Evolutionary conservation across 352 stramenopile species (phyloP).

Genomic region (Chrysophaeum taylorii): DNA sequence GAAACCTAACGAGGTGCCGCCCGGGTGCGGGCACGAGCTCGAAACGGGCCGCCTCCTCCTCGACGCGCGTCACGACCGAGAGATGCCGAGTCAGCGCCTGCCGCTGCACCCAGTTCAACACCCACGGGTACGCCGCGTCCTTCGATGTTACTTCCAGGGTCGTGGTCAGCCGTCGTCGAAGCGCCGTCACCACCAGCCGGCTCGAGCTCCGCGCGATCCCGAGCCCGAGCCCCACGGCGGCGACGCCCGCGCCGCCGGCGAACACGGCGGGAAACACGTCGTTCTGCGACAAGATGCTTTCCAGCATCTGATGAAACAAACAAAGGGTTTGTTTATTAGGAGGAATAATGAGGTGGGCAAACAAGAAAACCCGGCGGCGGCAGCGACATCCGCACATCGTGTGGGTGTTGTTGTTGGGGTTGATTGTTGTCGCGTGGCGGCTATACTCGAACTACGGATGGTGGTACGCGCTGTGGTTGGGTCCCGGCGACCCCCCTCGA

Average conservation of each 20-base stretch:
- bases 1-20: constrained; percentile 20
- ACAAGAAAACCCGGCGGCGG: too few relatives aligned
- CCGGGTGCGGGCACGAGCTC: constrained; percentile 24
- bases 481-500: not conserved
- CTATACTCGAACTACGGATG: constrained; percentile 1
- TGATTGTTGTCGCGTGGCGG: too few relatives aligned
- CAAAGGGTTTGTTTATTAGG: too few relatives aligned
- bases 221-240: not conserved
- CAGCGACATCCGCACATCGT: too few relatives aligned
- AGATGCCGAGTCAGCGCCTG: constrained; percentile 6
- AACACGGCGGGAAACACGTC: not conserved
- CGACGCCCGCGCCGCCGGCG: constrained; percentile 6
- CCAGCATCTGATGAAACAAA: too few relatives aligned
- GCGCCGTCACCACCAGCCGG: not conserved
- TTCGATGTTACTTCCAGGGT: constrained; percentile 21
- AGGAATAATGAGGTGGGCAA: too few relatives aligned
- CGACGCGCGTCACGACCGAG: constrained; percentile 15
- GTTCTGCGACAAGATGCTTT: too few relatives aligned
- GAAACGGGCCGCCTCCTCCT: not conserved
- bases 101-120: constrained; percentile 23
- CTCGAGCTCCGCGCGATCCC: not conserved
- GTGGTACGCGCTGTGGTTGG: not conserved
- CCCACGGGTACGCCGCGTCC: constrained; percentile 27
- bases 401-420: too few relatives aligned
- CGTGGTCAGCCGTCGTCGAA: not conserved